Evolutionary conservation across 2,329 filamentous ascomycete species (phyloP).

Genomic region (Epichloe uncinata): DNA sequence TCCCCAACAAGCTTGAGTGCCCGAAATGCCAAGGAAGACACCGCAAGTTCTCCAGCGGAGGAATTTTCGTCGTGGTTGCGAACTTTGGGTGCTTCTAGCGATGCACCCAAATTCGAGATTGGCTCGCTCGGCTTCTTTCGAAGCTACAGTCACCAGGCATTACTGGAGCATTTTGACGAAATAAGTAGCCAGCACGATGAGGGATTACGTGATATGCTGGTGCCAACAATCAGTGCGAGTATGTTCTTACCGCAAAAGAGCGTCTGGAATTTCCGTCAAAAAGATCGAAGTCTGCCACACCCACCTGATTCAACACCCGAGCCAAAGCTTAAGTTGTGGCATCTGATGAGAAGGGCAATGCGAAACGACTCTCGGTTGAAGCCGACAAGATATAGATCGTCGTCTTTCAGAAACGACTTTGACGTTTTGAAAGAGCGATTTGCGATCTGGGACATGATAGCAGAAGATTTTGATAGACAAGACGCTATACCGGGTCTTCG

Average conservation of each 20-base stretch:
- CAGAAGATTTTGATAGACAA: constrained; percentile 24
- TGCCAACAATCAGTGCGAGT: constrained; percentile 40
- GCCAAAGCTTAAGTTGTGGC: constrained; percentile 10
- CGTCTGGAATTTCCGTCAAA: constrained; percentile 36
- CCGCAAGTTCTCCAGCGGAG: constrained; percentile 14
- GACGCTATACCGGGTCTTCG: constrained; percentile 19
- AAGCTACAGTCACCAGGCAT: constrained; percentile 29
- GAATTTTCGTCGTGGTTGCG: constrained; percentile 19
- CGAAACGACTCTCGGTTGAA: constrained; percentile 8
- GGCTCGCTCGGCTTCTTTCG: constrained; percentile 38
- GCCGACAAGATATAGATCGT: constrained; percentile 2
- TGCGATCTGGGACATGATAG: constrained; percentile 23
- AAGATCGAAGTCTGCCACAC: constrained; percentile 10
- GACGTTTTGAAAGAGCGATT: constrained; percentile 18
- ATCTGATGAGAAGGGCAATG: constrained; percentile 5
- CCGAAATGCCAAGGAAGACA: constrained; percentile 1
- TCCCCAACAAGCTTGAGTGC: neutral
- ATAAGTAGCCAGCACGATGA: constrained; percentile 35
- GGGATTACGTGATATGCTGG: constrained; percentile 32
- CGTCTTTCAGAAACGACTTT: neutral
- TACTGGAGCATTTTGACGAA: constrained; percentile 36
- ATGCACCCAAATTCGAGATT: constrained; percentile 42
- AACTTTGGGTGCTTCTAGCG: constrained; percentile 34
- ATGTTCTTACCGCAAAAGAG: constrained; percentile 38
- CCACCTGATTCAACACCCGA: constrained; percentile 14